Base-by-base conservation (phyloP, 78 protist species). In the Cavenderia fasciculata region DNA sequence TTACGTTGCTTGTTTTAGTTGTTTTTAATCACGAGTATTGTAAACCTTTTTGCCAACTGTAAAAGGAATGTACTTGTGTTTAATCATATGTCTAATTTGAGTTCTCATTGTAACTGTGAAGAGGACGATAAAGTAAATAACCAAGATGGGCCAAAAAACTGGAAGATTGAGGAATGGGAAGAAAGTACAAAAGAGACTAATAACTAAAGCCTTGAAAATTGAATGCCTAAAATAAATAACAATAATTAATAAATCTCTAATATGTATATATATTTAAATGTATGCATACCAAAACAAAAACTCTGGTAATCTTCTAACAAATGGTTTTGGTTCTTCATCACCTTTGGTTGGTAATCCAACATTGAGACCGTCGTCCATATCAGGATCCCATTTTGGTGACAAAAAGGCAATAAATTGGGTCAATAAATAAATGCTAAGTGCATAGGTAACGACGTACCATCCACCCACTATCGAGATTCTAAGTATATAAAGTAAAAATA, bases 101-200 rank as follows among this genome's bases (percentile, higher is more conserved):
- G 74, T 49, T 59, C 88, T 95, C 97, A 97, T 94, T 14, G 97
- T 95, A 29, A 95, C 61, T 2, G 59, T 27, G 23, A 79, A 63
- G 21, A 98, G 85, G 10, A 92, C 31, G 61, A 96, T 33, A 49
- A 97, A 97, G 86, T 97, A 97, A 44, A 96, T 2, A 38, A 97
- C 69, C 36, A 97, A 87, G 23, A 97, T 96, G 36, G 98, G 99
- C 99, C 99, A 97, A 87, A 91, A 97, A 10, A 97, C 98, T 34
- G 99, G 99, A 5, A 97, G 77, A 91, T 97, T 95, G 36, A 97
- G 74, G 70, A 95, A 19, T 62, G 78, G 33, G 43, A 91, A 34
- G 51, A 91, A 79, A 4, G 98, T 95, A 31, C 74, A 38, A 18
- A 86, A n/a, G 21, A 95, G 16, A 4, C 94, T 43, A 38, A 95